Evolutionary conservation across 805 yeast genomes (phyloP).

Genomic region (Pichia sporocuriosa): DNA sequence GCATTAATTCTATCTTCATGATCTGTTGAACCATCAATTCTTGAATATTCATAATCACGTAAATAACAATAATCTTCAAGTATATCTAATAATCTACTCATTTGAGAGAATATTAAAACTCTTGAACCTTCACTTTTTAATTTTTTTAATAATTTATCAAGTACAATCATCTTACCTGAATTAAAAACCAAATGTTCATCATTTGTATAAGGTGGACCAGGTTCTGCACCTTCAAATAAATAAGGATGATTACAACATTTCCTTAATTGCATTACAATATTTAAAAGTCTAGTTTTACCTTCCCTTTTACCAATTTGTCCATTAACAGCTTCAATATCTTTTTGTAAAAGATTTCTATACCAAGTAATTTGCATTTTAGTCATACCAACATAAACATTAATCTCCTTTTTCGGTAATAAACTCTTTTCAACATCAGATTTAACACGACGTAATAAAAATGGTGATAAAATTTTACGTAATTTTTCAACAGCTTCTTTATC

Average conservation of each 20-base stretch:
- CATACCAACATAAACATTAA: slow-evolving; percentile 89
- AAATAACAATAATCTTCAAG: slow-evolving; percentile 87
- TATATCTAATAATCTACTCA: slow-evolving; percentile 85
- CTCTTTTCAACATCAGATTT: slow-evolving; percentile 92
- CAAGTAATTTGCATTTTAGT: slow-evolving; percentile 90
- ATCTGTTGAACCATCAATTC: slow-evolving; percentile 90
- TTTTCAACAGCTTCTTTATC: slow-evolving; percentile 86
- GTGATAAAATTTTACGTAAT: slow-evolving; percentile 79
- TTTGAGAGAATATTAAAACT: slow-evolving; percentile 86
- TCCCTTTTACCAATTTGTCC: slow-evolving; percentile 94
- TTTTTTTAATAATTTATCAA: slow-evolving; percentile 75
- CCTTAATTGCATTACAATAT: slow-evolving; percentile 93
- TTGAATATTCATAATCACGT: slow-evolving; percentile 77
- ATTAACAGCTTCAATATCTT: slow-evolving; percentile 93
- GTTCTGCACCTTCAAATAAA: slow-evolving; percentile 97
- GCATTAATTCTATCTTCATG: slow-evolving; percentile 91
- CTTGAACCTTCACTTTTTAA: slow-evolving; percentile 74
- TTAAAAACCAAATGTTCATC: slow-evolving; percentile 91
- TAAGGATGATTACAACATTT: slow-evolving; percentile 98
- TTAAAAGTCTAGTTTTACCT: slow-evolving; percentile 81
- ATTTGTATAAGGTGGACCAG: slow-evolving; percentile 95
- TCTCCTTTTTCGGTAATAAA: slow-evolving; percentile 81
- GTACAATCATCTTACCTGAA: slow-evolving; percentile 83
- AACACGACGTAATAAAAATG: slow-evolving; percentile 82
- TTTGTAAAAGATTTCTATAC: slow-evolving; percentile 84